Conservation (phyloP, 768 basidiomycete genomes). For the Tephrocybe sp. region DNA sequence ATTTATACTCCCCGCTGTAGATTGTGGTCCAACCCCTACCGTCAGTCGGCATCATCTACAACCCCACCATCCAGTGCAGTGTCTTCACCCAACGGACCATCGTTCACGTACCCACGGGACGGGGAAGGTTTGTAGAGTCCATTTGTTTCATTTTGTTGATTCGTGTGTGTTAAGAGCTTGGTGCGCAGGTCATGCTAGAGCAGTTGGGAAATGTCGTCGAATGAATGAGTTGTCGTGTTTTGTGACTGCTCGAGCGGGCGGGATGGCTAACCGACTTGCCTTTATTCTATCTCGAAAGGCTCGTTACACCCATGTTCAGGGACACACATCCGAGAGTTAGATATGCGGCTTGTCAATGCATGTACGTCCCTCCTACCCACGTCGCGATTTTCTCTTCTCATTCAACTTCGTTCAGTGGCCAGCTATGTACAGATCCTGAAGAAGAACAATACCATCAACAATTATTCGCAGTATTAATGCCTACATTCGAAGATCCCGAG, state of each 20-base stretch:
- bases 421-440: constrained; percentile 86
- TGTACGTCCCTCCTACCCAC: constrained; percentile 40
- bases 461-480: constrained; percentile 68
- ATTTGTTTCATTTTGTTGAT: no score
- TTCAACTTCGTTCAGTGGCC: constrained; percentile 50
- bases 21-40: constrained; percentile 50
- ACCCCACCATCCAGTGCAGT: no score
- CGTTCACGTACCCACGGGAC: no score
- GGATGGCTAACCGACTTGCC: neutral
- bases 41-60: constrained; percentile 24
- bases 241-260: no score
- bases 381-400: neutral
- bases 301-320: constrained; percentile 74
- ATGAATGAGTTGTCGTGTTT: constrained; percentile 32
- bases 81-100: no score
- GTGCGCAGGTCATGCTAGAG: constrained; percentile 78
- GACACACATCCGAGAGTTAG: constrained; percentile 79
- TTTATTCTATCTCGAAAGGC: constrained; percentile 38
- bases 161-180: no score
- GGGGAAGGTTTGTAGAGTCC: no score
- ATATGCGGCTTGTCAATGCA: constrained; percentile 81
- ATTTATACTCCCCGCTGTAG: constrained; percentile 60
- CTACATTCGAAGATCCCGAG: constrained; percentile 72
- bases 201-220: constrained; percentile 80
- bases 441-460: constrained; percentile 66